Conservation (phyloP, 108 stramenopile genomes). For the Aurantiochytrium sp. region DNA sequence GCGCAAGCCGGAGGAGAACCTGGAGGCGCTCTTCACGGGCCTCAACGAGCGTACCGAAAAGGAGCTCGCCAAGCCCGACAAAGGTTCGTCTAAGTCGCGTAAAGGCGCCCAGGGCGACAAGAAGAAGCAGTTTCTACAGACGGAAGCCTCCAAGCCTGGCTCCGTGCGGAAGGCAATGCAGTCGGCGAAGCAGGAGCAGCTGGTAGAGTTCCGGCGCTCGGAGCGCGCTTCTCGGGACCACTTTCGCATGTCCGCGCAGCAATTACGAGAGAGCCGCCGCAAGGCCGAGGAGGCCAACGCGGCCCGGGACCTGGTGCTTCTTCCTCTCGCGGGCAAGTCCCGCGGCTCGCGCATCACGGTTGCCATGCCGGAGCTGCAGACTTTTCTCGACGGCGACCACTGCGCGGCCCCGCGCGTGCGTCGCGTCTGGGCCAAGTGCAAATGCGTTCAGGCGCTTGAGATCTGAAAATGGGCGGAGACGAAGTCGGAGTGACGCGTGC, state of each 20-base stretch:
- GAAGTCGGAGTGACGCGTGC: too few relatives aligned
- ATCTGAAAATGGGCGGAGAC: not conserved
- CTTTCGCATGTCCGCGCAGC: not conserved
- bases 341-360: not conserved
- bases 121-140: not conserved
- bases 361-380: not conserved
- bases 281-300: not conserved
- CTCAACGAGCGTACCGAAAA: not conserved
- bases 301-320: not conserved
- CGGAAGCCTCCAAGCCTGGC: not conserved
- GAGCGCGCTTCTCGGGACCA: not conserved
- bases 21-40: not conserved
- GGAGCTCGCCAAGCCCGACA: not conserved
- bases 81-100: not conserved
- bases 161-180: not conserved
- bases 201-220: not conserved
- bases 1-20: not conserved
- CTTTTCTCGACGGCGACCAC: not conserved
- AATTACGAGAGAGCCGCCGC: not conserved
- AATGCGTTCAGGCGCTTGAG: not conserved
- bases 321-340: not conserved
- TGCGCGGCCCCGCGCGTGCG: not conserved
- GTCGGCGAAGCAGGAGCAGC: not conserved
- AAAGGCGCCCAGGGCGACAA: not conserved
- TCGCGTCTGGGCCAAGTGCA: not conserved